A percentile compares a stretch with the other conserved stretches of the same genome.
Evolutionary conservation across 2,329 filamentous ascomycete genomes (phyloP).

Genomic region (Trichoderma asperellum): DNA sequence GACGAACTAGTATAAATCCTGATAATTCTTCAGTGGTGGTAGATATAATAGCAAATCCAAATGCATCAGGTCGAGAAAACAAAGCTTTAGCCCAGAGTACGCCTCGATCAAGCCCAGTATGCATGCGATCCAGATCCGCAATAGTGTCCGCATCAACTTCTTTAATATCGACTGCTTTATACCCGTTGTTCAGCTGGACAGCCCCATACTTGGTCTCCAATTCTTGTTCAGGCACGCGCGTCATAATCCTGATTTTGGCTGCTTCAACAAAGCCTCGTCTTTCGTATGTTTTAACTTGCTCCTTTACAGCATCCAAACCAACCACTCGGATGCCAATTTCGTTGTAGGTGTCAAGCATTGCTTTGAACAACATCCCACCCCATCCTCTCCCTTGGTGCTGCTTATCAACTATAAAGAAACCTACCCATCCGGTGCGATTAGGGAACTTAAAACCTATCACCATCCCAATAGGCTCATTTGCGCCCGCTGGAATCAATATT

Average conservation of each 20-base stretch:
- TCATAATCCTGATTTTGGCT: conserved; percentile 8
- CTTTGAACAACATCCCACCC: neutral
- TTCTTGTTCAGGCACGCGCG: neutral
- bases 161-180: neutral
- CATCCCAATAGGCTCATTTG: conserved; percentile 4
- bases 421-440: conserved; percentile 6
- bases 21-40: neutral
- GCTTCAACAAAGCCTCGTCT: conserved; percentile 14
- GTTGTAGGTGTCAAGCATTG: neutral
- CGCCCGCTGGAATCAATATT: neutral
- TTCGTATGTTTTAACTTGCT: conserved; percentile 4
- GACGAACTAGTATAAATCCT: neutral
- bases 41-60: conserved; percentile 8
- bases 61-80: conserved; percentile 1
- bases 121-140: neutral
- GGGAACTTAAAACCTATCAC: conserved; percentile 1
- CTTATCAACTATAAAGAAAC: conserved; percentile 12
- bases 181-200: neutral
- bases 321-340: neutral
- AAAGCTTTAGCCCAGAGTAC: neutral
- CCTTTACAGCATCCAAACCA: conserved; percentile 1
- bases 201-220: neutral
- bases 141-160: neutral
- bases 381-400: conserved; percentile 2
- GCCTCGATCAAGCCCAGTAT: conserved; percentile 4